These are phyloP conservation scores for Candida chauliodis DNA, from an alignment of 805 yeast genomes.

Conservation along the genomic window DNA sequence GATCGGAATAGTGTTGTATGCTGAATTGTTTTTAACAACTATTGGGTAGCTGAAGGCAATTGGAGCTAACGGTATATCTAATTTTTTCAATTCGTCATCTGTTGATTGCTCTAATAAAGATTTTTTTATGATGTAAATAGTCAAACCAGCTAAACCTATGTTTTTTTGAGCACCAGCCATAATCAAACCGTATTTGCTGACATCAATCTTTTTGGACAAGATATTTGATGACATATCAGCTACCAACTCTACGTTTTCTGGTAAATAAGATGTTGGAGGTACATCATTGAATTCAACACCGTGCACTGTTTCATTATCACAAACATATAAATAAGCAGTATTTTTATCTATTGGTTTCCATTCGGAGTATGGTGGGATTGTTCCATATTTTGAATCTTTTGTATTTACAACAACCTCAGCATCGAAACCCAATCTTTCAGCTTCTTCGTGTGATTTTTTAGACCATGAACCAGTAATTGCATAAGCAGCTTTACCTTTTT, in stretches of 20 bases:
- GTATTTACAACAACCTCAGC: slow-evolving; percentile 68
- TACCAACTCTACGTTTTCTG: slow-evolving; percentile 71
- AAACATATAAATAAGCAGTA: slow-evolving; percentile 81
- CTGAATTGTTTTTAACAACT: slow-evolving; percentile 83
- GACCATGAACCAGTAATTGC: slow-evolving; percentile 95
- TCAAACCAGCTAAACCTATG: slow-evolving; percentile 94
- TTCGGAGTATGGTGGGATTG: slow-evolving; percentile 58
- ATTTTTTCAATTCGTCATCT: slow-evolving; percentile 54
- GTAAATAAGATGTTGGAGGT: slow-evolving; percentile 55
- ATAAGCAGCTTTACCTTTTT: slow-evolving; percentile 78
- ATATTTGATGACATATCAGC: slow-evolving; percentile 96
- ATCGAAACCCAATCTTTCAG: slow-evolving; percentile 75
- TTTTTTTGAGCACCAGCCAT: slow-evolving; percentile 99
- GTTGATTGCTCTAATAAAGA: slow-evolving; percentile 64
- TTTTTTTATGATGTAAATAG: slow-evolving; percentile 87
- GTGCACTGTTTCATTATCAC: slow-evolving; percentile 96
- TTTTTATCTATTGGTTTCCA: slow-evolving; percentile 62
- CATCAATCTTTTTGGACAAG: slow-evolving; percentile 75
- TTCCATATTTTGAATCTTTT: slow-evolving; percentile 56
- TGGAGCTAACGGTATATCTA: slow-evolving; percentile 78
- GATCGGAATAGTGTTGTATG: slow-evolving; percentile 94
- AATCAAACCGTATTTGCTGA: slow-evolving; percentile 79
- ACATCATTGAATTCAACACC: slow-evolving; percentile 75
- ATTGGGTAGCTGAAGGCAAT: slow-evolving; percentile 86
- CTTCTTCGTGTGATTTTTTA: slow-evolving; percentile 82